Conservation (phyloP, 768 basidiomycete species). For the Lactifluus volemus region DNA sequence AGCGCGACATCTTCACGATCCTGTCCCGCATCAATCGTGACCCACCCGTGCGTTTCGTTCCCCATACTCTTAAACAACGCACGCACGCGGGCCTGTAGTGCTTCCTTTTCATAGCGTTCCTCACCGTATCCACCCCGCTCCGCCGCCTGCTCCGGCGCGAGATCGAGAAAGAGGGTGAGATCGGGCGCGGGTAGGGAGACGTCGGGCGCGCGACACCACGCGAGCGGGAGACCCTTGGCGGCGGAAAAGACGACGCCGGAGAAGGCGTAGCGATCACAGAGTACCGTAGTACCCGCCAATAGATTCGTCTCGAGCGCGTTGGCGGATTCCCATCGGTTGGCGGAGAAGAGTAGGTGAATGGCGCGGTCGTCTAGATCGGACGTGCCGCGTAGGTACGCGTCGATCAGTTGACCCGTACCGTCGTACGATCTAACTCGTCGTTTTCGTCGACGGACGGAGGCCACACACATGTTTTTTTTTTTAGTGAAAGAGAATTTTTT, state of each 20-base stretch:
- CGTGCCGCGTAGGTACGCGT: conserved; percentile 77
- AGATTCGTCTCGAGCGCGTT: conserved; percentile 58
- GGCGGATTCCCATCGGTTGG: conserved; percentile 96
- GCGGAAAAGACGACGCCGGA: conserved; percentile 89
- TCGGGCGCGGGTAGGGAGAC: conserved; percentile 85
- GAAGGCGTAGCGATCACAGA: conserved; percentile 94
- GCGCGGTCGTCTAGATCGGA: conserved; percentile 86
- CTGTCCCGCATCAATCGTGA: conserved; percentile 49
- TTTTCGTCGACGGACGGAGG: no score
- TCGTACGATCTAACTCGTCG: conserved; percentile 92
- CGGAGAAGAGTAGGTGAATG: conserved; percentile 91
- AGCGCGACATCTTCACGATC: conserved; percentile 40
- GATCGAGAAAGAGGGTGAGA: conserved; percentile 77
- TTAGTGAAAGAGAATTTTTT: no score
- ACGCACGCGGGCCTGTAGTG: conserved; percentile 61
- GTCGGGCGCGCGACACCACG: conserved; percentile 85
- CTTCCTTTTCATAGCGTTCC: conserved; percentile 80
- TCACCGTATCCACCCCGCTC: conserved; percentile 73
- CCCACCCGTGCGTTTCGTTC: conserved; percentile 35
- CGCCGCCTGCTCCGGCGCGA: conserved; percentile 60
- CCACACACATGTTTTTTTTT: no score
- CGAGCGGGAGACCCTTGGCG: conserved; percentile 58
- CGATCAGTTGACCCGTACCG: conserved; percentile 89
- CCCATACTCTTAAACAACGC: conserved; percentile 50
- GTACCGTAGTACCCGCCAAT: conserved; percentile 53